These are phyloP conservation scores for Chlamydomonas sp. DNA, from an alignment of 139 green algal genomes.

Conservation along the genomic window DNA sequence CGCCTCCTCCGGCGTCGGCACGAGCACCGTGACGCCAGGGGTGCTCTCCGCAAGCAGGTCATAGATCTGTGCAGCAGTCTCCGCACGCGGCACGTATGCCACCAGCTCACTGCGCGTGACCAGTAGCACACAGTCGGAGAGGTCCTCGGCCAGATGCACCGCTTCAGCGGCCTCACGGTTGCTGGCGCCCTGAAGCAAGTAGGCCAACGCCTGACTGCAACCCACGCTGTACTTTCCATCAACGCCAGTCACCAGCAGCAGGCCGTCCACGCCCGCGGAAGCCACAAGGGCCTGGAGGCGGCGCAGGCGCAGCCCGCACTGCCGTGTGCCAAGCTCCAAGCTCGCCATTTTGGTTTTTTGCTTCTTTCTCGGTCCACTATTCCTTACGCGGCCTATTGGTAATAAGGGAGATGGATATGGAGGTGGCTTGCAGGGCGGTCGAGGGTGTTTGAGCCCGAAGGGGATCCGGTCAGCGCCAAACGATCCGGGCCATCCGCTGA, in stretches of 20 bases:
- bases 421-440: too few relatives aligned
- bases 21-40: constrained; percentile 8
- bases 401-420: too few relatives aligned
- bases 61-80: background rate
- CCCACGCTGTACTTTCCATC: constrained; percentile 24
- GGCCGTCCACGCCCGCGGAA: constrained; percentile 16
- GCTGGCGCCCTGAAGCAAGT: constrained; percentile 26
- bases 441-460: too few relatives aligned
- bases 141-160: constrained; percentile 9
- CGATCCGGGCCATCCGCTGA: too few relatives aligned
- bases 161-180: constrained; percentile 23
- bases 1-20: constrained; percentile 4
- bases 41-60: constrained; percentile 14
- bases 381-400: too few relatives aligned
- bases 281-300: background rate
- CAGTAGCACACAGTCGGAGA: constrained; percentile 23
- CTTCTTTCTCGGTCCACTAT: too few relatives aligned
- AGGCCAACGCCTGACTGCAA: constrained; percentile 17
- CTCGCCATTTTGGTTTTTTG: too few relatives aligned
- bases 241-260: constrained; percentile 22
- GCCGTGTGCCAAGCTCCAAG: constrained; percentile 5
- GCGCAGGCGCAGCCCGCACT: background rate
- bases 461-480: too few relatives aligned
- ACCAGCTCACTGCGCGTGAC: background rate
- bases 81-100: background rate